Conservation (phyloP, 2,329 filamentous ascomycete genomes). For the Arthroderma sp. region DNA sequence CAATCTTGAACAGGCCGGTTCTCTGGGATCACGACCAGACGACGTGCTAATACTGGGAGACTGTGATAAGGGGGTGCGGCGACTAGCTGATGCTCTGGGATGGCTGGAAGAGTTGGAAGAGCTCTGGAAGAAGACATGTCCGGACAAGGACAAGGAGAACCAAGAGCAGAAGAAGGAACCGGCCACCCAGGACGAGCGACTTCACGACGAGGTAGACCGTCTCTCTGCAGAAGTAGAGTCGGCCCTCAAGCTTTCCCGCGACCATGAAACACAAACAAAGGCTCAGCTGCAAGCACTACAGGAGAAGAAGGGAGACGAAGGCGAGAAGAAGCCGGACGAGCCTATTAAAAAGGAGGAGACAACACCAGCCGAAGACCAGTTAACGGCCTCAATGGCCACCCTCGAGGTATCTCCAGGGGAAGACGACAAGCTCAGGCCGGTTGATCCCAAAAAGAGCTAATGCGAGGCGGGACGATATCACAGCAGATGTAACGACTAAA, state of each 20-base stretch:
- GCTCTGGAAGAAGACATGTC: constrained; percentile 58
- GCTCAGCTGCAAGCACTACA: constrained; percentile 19
- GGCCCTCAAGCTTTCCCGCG: constrained; percentile 39
- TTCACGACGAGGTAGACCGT: constrained; percentile 47
- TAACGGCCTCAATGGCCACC: not conserved
- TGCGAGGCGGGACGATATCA: not conserved
- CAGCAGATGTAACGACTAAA: not conserved
- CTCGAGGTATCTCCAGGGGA: not conserved
- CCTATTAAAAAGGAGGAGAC: not conserved
- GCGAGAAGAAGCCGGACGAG: not conserved
- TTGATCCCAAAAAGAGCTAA: not conserved
- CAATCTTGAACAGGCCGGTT: constrained; percentile 74
- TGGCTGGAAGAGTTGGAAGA: constrained; percentile 75
- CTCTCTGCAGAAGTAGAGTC: constrained; percentile 48
- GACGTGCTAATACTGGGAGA: constrained; percentile 75
- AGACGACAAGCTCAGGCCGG: not conserved
- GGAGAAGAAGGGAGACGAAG: not conserved
- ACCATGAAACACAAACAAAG: constrained; percentile 33
- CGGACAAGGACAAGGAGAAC: constrained; percentile 39
- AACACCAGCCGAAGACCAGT: not conserved
- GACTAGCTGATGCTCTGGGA: constrained; percentile 65
- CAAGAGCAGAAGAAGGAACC: constrained; percentile 23
- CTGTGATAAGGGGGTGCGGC: constrained; percentile 70
- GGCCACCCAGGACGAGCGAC: constrained; percentile 42
- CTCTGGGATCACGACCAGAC: constrained; percentile 62